Percentiles rank a stretch among this genome's conserved stretches.
Evolutionary conservation across 495 filamentous ascomycete species (phyloP).

Genomic region (Hypoxylon perforatum): DNA sequence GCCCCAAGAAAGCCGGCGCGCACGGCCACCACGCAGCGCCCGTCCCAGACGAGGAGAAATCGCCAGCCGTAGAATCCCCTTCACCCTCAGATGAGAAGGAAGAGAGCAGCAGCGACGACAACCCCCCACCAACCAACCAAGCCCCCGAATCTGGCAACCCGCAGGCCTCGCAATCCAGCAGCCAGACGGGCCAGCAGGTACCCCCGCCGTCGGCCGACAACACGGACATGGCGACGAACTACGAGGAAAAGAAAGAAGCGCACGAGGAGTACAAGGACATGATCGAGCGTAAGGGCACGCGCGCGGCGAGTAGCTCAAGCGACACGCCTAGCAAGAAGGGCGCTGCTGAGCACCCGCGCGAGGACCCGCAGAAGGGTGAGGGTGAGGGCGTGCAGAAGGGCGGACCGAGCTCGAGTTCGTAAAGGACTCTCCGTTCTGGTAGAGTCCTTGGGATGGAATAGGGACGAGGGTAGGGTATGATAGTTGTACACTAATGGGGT

Average conservation of each 20-base stretch:
- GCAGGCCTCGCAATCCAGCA: not conserved
- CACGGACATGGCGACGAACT: constrained; percentile 17
- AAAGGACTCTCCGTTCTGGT: no score
- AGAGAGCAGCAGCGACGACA: no score
- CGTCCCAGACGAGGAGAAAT: constrained; percentile 12
- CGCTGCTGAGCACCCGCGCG: constrained; percentile 42
- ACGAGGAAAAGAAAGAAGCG: constrained; percentile 33
- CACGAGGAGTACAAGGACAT: constrained; percentile 40
- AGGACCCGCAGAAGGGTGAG: constrained; percentile 43
- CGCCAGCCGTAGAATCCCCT: constrained; percentile 15
- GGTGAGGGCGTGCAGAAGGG: constrained; percentile 37
- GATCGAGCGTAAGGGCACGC: constrained; percentile 34
- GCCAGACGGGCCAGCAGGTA: constrained; percentile 25
- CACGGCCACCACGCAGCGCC: constrained; percentile 9
- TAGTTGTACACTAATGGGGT: no score
- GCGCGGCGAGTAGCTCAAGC: constrained; percentile 24
- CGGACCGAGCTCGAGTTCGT: constrained; percentile 19
- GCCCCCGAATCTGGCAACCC: no score
- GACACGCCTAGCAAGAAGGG: constrained; percentile 48
- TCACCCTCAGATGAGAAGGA: constrained; percentile 1
- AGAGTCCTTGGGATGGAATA: no score
- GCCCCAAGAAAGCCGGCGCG: constrained; percentile 9
- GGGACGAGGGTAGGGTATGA: no score
- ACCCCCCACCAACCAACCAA: constrained; percentile 9
- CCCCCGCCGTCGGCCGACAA: constrained; percentile 41